Evolutionary conservation across 2,329 filamentous ascomycete species (phyloP).

Genomic region (Apiospora rasikravindrae): DNA sequence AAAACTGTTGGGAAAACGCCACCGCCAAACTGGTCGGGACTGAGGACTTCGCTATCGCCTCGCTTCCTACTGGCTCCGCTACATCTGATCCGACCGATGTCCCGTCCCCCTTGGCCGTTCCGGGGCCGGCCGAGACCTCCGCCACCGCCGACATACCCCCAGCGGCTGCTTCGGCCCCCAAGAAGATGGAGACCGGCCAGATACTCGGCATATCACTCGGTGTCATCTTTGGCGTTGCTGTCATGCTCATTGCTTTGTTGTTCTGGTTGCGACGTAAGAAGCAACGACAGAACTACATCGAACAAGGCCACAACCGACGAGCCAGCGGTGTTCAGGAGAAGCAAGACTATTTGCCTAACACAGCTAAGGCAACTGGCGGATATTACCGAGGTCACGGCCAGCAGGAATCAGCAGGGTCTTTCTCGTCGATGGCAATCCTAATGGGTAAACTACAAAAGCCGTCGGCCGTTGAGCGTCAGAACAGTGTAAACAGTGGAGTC

Average conservation of each 20-base stretch:
- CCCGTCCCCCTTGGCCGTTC: conserved; percentile 34
- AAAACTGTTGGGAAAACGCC: conserved; percentile 81
- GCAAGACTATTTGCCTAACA: conserved; percentile 54
- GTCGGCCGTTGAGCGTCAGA: conserved; percentile 41
- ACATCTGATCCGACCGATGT: conserved; percentile 33
- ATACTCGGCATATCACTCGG: conserved; percentile 85
- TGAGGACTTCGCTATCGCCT: conserved; percentile 27
- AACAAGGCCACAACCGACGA: conserved; percentile 50
- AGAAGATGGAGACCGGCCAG: conserved; percentile 51
- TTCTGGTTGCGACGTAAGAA: conserved; percentile 69
- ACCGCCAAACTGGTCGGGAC: conserved; percentile 59
- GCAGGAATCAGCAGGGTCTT: conserved; percentile 60
- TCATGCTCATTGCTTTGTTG: conserved; percentile 74
- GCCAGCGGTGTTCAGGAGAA: conserved; percentile 57
- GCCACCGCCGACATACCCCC: conserved; percentile 22
- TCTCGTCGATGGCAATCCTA: conserved; percentile 68
- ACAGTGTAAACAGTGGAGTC: conserved; percentile 62
- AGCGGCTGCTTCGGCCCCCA: conserved; percentile 36
- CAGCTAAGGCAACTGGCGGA: conserved; percentile 49
- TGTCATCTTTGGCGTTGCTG: conserved; percentile 75
- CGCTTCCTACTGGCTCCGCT: conserved; percentile 28
- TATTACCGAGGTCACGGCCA: conserved; percentile 58
- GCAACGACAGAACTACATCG: conserved; percentile 57
- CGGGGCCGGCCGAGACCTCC: conserved; percentile 28
- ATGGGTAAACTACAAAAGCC: conserved; percentile 65